A percentile compares a stretch with the other conserved stretches of the same genome.
Evolutionary conservation across 2,329 filamentous ascomycete genomes (phyloP).

Genomic region (Sporothrix curviconia): DNA sequence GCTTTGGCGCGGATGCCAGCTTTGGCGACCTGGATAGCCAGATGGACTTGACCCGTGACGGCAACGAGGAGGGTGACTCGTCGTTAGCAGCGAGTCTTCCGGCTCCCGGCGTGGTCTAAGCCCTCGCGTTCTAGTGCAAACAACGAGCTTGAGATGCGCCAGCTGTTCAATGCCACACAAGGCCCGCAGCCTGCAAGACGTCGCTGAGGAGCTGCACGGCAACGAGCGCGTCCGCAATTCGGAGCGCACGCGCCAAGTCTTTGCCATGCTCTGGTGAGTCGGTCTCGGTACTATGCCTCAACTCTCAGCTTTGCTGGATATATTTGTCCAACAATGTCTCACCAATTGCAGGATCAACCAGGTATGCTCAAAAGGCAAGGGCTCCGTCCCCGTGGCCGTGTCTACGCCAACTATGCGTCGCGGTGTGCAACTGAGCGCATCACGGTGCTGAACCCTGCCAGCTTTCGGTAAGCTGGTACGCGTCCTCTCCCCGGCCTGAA

Average conservation of each 20-base stretch:
- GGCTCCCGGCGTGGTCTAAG: constrained; percentile 41
- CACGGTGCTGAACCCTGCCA: constrained; percentile 90
- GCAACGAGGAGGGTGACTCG: constrained; percentile 48
- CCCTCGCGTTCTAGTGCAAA: constrained; percentile 64
- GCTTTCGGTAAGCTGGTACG: constrained; percentile 95
- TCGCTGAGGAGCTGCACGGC: constrained; percentile 68
- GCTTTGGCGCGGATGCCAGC: constrained; percentile 45
- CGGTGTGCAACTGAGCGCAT: constrained; percentile 89
- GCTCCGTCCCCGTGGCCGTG: constrained; percentile 82
- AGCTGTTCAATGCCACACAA: constrained; percentile 66
- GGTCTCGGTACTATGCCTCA: not conserved
- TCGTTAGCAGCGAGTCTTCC: constrained; percentile 36
- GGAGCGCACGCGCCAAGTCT: constrained; percentile 76
- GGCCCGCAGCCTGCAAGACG: constrained; percentile 60
- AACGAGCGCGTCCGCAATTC: constrained; percentile 76
- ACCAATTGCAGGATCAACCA: constrained; percentile 56
- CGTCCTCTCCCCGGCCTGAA: constrained; percentile 90
- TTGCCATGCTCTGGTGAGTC: constrained; percentile 79
- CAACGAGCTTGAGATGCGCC: constrained; percentile 74
- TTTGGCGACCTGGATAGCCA: constrained; percentile 54
- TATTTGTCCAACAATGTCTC: constrained; percentile 13
- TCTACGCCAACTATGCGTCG: constrained; percentile 92
- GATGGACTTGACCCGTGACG: constrained; percentile 53
- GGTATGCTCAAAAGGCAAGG: constrained; percentile 67
- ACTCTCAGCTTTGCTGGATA: not conserved